Conservation (phyloP, 176 grass and related monocot genomes). For the Cenchrus purpureus region DNA sequence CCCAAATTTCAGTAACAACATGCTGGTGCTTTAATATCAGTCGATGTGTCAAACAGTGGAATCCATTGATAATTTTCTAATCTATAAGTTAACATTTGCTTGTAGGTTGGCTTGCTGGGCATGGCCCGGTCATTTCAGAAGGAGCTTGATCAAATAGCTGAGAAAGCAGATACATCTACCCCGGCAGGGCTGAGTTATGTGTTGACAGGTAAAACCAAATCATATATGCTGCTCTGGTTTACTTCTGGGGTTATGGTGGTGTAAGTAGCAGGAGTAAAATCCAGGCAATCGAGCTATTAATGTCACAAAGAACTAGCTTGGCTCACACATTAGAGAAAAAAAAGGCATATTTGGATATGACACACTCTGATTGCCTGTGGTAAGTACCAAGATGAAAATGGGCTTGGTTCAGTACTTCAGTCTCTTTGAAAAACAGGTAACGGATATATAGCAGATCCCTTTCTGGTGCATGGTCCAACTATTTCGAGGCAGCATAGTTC, state of each 20-base stretch:
- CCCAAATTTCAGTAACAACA: neutral
- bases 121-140: slow-evolving; percentile 95
- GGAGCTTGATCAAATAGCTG: slow-evolving; percentile 95
- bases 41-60: neutral
- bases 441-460: neutral
- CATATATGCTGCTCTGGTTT: slow-evolving; percentile 10
- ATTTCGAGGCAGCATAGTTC: neutral
- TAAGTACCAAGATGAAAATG: neutral
- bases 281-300: neutral
- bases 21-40: neutral
- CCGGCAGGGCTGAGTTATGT: slow-evolving; percentile 88
- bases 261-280: neutral
- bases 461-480: slow-evolving; percentile 5
- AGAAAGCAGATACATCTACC: slow-evolving; percentile 92
- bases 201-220: slow-evolving; percentile 67
- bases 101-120: slow-evolving; percentile 92
- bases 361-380: neutral
- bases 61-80: slow-evolving; percentile 17
- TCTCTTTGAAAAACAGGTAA: neutral
- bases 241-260: neutral
- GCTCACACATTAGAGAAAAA: neutral
- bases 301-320: neutral
- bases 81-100: slow-evolving; percentile 28
- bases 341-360: neutral
- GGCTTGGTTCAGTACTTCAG: too few species aligned